Evolutionary conservation across 305 asterid species (phyloP), one percentile per base, ranked within the genome.

Genomic region (Fraxinus nigra): DNA sequence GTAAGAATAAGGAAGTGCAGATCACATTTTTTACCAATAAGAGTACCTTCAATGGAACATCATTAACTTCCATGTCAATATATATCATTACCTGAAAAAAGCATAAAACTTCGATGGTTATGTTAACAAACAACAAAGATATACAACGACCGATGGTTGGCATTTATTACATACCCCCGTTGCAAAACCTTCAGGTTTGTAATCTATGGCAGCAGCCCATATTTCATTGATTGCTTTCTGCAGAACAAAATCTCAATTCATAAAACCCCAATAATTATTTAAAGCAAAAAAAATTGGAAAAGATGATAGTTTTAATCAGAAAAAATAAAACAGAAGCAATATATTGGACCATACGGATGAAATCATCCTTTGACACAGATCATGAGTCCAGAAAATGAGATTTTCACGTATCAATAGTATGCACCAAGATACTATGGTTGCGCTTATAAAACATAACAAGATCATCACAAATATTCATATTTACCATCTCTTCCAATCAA

Each of bases 61-160:
- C 98, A 87, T 95, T 94, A 72, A 95, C 99, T 87, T 95, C 99
- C 98, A 95, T 94, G 90, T 95, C 99, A 76, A 94, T 98, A 79
- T 94, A 94, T 89, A 94, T 82, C 99, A 95, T 95, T 76, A 93
- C 93, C 97, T 93, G 92, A 74, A 79, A 32, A 79, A 80, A 77
- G 7, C 48, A 37, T 43, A 10, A 65, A 24, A 54, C 7, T 63
- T 63, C 78, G 74, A 73, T 38, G 78, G 70, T 61, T 72, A 83
- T 14, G 33, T 63, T 56, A 51, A 51, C 51, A 77, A 37, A 20
- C 20, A 74, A 35, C 33, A 80, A 72, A 83, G 11, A 26, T 63
- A 24, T 79, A 61, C 22, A 69, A 56, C 69, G 20, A 75, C 20
- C 67, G 30, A 51, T 72, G 35, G 65, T 24, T 75, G 79, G 77